Conservation (phyloP, 1,139 yeast species). For the Blastobotrys persicus region DNA sequence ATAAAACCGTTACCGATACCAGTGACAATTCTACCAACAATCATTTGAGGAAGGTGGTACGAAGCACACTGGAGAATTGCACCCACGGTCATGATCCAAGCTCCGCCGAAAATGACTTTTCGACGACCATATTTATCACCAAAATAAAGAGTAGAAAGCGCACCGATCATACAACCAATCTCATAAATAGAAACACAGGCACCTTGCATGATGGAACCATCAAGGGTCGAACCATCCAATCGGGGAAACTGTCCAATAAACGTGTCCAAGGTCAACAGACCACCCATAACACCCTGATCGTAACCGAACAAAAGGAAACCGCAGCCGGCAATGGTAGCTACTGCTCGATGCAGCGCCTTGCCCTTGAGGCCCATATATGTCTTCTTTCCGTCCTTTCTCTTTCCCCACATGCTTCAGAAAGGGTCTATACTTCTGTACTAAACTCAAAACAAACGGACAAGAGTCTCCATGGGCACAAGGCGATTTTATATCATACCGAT, state of each 20-base stretch:
- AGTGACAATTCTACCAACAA: conserved; percentile 69
- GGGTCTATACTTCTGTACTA: too few relatives aligned
- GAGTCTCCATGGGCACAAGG: not conserved
- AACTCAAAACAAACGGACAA: too few relatives aligned
- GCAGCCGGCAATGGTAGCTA: conserved; percentile 58
- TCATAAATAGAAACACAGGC: conserved; percentile 56
- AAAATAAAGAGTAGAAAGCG: conserved; percentile 53
- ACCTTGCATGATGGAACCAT: conserved; percentile 30
- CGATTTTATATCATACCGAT: not conserved
- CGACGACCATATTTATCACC: conserved; percentile 72
- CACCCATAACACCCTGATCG: conserved; percentile 54
- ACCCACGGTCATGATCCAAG: conserved; percentile 60
- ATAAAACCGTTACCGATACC: conserved; percentile 78
- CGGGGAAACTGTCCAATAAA: conserved; percentile 45
- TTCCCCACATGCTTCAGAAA: too few relatives aligned
- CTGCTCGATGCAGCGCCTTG: conserved; percentile 40
- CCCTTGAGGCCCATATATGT: conserved; percentile 53
- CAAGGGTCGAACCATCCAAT: not conserved
- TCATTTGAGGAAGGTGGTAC: conserved; percentile 62
- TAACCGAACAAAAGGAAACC: conserved; percentile 38
- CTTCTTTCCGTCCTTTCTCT: not conserved
- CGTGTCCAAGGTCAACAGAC: conserved; percentile 54
- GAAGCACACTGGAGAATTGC: conserved; percentile 58
- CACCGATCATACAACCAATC: conserved; percentile 76
- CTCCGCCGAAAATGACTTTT: conserved; percentile 57